Base-by-base conservation (phyloP, 1,139 yeast genomes). In the Sugiyamaella neomexicana region DNA sequence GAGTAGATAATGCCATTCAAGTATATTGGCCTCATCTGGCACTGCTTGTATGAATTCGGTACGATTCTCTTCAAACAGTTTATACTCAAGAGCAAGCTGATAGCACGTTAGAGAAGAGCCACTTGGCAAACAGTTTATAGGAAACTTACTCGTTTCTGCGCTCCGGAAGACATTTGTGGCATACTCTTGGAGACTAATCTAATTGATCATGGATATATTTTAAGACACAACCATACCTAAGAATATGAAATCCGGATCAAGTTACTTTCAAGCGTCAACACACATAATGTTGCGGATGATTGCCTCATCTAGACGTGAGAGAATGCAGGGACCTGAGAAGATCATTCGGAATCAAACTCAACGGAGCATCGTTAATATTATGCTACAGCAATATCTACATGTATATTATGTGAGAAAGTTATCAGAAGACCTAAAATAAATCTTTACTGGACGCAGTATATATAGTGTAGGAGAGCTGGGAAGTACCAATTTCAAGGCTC, bases 21-120 rank as follows among this genome's bases (percentile, higher is more conserved):
- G 72, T 53, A 88, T 85, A 67, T 89, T 86, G 41, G 79, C 76
- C 58, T 90, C 97, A 58, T 84, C 81, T 1, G 97, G 97, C 55
- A 85, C 82, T n/a, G 97, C 95, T 15, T 75, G 73, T 54, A 90
- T 83, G 63, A 72, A 89, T 3, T 95, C 96, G 5, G 95, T 88
- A 0, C 97, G 96, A 61, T 79, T 84, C 54, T 81, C 83, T 63
- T 79, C 80, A 60, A 90, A 80, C 47, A 81, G 73, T 69, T 85
- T 86, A 71, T 88, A 90, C 74, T 90, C 97, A 65, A 86, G 83
- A 2, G 88, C 82, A 55, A 90, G 80, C 51, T 47, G 38, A 6
- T 13, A 23, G 12, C 15, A 16, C 13, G 41, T 38, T 16, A 38
- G 25, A 38, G 25, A 16, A 38, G 17, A 16, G 12, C 39, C 15